Percentiles rank a stretch among this genome's conserved stretches.
These are phyloP conservation scores for Syzygium jambos DNA, from an alignment of 345 rosid species.

Conservation along the genomic window DNA sequence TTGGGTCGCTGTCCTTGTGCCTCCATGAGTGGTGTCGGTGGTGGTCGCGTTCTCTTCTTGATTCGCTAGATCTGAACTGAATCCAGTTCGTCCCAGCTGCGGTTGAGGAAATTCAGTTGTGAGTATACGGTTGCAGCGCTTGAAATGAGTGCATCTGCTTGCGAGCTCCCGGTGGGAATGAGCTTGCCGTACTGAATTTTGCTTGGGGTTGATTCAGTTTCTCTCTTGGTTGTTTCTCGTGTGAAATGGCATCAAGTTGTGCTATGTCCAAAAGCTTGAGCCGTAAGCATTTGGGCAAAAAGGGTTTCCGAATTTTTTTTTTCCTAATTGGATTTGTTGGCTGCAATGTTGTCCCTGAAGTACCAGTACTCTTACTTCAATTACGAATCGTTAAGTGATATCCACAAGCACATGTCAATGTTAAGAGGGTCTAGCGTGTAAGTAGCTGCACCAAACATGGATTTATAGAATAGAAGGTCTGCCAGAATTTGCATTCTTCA, in stretches of 20 bases:
- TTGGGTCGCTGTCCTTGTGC: neutral
- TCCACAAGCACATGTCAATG: neutral
- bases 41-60: neutral
- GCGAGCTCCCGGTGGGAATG: neutral
- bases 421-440: neutral
- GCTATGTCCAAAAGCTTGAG: neutral
- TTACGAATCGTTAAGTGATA: neutral
- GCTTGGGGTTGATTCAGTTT: neutral
- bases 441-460: neutral
- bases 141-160: neutral
- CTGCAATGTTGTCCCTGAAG: neutral
- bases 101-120: neutral
- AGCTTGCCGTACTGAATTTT: neutral
- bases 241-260: neutral
- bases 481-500: neutral
- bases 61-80: neutral
- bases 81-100: neutral
- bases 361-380: neutral
- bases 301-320: neutral
- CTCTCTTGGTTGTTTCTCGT: neutral
- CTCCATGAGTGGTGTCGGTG: neutral
- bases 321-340: neutral
- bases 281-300: neutral
- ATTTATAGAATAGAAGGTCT: neutral
- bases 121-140: neutral